A percentile compares a stretch with the other conserved stretches of the same genome.
phyloP scores from a whole-genome alignment of 2,329 filamentous ascomycete species.

The Colletotrichum sojae region DNA sequence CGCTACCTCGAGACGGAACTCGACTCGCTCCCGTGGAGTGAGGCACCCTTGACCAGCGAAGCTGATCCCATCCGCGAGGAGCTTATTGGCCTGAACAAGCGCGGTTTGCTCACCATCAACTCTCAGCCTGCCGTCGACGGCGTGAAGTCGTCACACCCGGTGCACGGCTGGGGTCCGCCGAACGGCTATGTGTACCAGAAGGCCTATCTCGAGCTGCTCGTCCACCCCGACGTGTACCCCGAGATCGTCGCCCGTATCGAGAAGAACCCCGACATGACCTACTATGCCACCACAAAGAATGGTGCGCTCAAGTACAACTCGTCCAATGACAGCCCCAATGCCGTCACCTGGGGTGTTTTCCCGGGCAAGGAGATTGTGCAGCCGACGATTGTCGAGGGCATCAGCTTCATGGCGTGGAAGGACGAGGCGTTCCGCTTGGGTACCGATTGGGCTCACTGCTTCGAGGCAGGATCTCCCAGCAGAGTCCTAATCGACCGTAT shows the following conservation, averaged over 20 bases:
- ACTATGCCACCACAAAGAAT: conserved; percentile 90
- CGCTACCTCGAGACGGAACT: conserved; percentile 86
- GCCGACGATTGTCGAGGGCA: conserved; percentile 98
- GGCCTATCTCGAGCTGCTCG: conserved; percentile 92
- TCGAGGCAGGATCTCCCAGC: conserved; percentile 82
- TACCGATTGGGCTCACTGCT: conserved; percentile 94
- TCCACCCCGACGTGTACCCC: conserved; percentile 83
- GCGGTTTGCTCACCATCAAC: conserved; percentile 95
- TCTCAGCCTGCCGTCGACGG: conserved; percentile 96
- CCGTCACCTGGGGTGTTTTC: conserved; percentile 99
- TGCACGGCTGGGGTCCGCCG: conserved; percentile 93
- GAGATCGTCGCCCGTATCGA: conserved; percentile 86
- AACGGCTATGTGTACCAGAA: conserved; percentile 99
- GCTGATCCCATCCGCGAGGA: conserved; percentile 83
- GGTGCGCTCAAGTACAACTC: conserved; percentile 87
- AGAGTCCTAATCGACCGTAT: conserved; percentile 84
- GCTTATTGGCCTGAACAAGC: conserved; percentile 85
- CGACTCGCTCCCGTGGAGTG: conserved; percentile 92
- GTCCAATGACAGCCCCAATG: conserved; percentile 89
- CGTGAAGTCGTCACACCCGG: conserved; percentile 86
- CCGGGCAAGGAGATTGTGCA: conserved; percentile 99
- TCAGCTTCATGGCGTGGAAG: conserved; percentile 98
- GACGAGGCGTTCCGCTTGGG: conserved; percentile 96
- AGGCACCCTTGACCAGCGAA: conserved; percentile 87
- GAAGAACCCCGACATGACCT: conserved; percentile 85